Base-by-base conservation (phyloP, 306 rosid species). In the Hylodesmum podocarpum region DNA sequence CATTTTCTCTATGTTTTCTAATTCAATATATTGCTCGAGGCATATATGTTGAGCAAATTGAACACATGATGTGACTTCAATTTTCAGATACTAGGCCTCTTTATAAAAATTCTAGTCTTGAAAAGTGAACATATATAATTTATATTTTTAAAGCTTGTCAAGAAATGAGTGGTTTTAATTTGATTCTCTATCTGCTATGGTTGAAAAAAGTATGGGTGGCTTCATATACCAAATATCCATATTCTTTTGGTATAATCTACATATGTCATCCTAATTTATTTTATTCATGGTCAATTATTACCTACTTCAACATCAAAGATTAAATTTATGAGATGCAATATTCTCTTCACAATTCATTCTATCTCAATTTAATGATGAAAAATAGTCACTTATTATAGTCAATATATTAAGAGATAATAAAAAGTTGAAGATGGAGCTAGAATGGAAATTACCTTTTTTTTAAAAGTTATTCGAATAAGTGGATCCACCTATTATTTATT, bases 161-260 rank as follows among this genome's bases (percentile, higher is more conserved):
- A 31, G 53, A 82, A 80, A 80, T 69, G 87, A 82, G 78, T 86
- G 90, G 84, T 68, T 83, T 75, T 76, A 69, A 78, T 86, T 86
- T 81, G 71, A 78, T 86, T 86, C 89, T 80, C 80, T 80, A 40
- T 47, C 71, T 71, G 27, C 34, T 55, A 70, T 79, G 50, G 61
- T 41, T 21, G 31, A 36, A 51, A 34, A 66, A 75, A 64, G 58
- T 51, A 51, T 67, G 71, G 4, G 6, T 53, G n/a, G n/a, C n/a
- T n/a, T n/a, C n/a, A 22, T 57, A 14, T 15, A 78, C 59, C 81
- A 51, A 51, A 79, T 80, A 82, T 80, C 82, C 89, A 44, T 78
- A 33, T 86, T 79, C 84, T 58, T 67, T 65, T 34, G 34, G 36
- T 63, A 77, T 72, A 77, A 79, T 77, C 80, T 80, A 71, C 84